Base-by-base conservation (phyloP, 1,284 basidiomycete genomes). In the Stygiomarasmius scandens region DNA sequence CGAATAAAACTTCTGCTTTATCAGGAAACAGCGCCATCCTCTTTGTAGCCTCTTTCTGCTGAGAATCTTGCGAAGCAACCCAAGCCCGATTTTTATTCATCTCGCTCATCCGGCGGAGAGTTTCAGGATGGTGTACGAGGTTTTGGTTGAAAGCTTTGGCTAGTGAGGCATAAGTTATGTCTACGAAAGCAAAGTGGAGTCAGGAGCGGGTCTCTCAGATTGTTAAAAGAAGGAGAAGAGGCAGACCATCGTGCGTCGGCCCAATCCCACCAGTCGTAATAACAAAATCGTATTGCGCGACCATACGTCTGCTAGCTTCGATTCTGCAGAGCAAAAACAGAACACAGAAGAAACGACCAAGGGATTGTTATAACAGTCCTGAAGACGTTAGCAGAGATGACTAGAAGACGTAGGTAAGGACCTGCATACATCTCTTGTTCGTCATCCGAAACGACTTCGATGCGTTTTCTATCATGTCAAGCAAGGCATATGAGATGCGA, bases 381-480 rank as follows among this genome's bases (percentile, higher is more conserved):
- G 46, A 34, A 58, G 49, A 60, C 29, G 44, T 59, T n/a, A 55
- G 51, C 25, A 52, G 52, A 47, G 43, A 44, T 49, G 4, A 55
- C 47, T 36, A 52, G 11, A 47, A 24, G n/a, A n/a, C 55, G 25
- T 34, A 50, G 41, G 49, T n/a, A 34, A 49, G 5, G 47, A n/a
- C 29, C 5, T 32, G 73, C 87, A 63, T 67, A 93, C 92, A 97
- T 98, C 69, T 95, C 90, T 10, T 86, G 85, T 68, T 95, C 90
- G 54, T 95, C 89, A 68, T 98, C 96, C 1, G 96, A 80, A 52
- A 98, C 90, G 52, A 98, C 94, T 67, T 98, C 94, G 67, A 97
- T 87, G 38, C 90, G 84, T 72, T 93, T 93, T 60, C 91, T 93
- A 66, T 49, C 3, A 54, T 62, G 59, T 8, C 32, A 14, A 14